These are phyloP conservation scores for Penicillium paxilli DNA, from an alignment of 495 filamentous ascomycete species.

Conservation along the genomic window DNA sequence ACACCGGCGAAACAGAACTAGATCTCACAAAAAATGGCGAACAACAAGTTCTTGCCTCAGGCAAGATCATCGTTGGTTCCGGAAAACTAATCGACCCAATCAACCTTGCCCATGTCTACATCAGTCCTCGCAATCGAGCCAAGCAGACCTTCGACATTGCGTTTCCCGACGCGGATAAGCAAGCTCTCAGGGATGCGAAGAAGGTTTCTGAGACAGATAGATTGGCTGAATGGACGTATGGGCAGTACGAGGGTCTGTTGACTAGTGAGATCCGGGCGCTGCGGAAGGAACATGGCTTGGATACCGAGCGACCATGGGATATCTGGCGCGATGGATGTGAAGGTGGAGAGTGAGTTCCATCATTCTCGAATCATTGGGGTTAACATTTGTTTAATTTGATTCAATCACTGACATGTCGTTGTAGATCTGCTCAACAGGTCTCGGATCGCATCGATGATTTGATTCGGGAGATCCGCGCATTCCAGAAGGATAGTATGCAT, in stretches of 20 bases:
- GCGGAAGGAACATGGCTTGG: conserved; percentile 59
- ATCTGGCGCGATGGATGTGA: conserved; percentile 85
- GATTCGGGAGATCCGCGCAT: conserved; percentile 62
- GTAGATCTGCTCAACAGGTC: conserved; percentile 55
- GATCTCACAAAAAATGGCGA: conserved; percentile 74
- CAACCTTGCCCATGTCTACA: conserved; percentile 72
- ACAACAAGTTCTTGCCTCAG: conserved; percentile 68
- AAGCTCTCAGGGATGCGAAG: conserved; percentile 21
- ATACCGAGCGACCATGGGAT: conserved; percentile 60
- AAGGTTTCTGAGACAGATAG: conserved; percentile 61
- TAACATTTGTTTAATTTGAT: background rate
- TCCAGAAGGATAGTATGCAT: conserved; percentile 46
- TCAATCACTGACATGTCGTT: background rate
- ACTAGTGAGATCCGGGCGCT: conserved; percentile 61
- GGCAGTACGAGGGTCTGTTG: conserved; percentile 79
- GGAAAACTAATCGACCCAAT: conserved; percentile 76
- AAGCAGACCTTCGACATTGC: conserved; percentile 75
- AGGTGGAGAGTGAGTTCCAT: conserved; percentile 41
- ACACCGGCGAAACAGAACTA: conserved; percentile 82
- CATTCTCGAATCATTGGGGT: background rate
- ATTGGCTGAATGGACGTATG: conserved; percentile 86
- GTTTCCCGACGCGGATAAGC: conserved; percentile 42
- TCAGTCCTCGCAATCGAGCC: conserved; percentile 77
- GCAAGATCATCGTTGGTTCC: conserved; percentile 67
- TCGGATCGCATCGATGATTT: conserved; percentile 64